Evolutionary conservation across 2,329 filamentous ascomycete species (phyloP).

Genomic region (Paecilomyces sp.): DNA sequence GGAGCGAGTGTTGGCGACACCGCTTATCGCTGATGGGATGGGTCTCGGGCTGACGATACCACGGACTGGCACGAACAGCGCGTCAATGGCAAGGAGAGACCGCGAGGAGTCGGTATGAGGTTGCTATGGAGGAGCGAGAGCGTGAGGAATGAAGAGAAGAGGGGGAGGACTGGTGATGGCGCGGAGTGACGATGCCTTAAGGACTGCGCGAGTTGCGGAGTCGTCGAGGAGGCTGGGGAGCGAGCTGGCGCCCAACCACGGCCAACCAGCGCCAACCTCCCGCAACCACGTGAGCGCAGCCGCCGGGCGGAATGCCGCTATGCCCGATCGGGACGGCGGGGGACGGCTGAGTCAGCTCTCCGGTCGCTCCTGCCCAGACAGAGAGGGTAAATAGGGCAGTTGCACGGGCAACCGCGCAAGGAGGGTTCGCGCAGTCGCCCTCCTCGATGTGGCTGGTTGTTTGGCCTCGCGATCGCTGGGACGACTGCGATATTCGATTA

Average conservation of each 20-base stretch:
- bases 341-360: not conserved
- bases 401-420: conserved; percentile 6
- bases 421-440: not conserved
- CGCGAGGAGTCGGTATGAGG: not conserved
- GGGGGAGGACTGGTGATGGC: not conserved
- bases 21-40: conserved; percentile 21
- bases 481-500: not conserved
- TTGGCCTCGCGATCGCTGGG: not conserved
- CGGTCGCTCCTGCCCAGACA: not conserved
- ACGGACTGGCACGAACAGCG: not conserved
- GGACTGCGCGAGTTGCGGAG: not conserved
- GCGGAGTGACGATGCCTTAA: not conserved
- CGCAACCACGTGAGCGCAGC: conserved; percentile 19
- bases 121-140: not conserved
- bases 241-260: conserved; percentile 1
- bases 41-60: conserved; percentile 9
- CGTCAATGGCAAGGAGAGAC: conserved; percentile 1
- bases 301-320: conserved; percentile 12
- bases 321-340: not conserved
- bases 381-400: not conserved
- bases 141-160: conserved; percentile 7
- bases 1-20: not conserved
- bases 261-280: conserved; percentile 13
- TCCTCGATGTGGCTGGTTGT: not conserved
- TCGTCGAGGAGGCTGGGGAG: not conserved